Percentiles rank a stretch among this genome's conserved stretches.
Conservation (phyloP, 2,329 filamentous ascomycete genomes). For the Dothidotthia symphoricarpi region DNA sequence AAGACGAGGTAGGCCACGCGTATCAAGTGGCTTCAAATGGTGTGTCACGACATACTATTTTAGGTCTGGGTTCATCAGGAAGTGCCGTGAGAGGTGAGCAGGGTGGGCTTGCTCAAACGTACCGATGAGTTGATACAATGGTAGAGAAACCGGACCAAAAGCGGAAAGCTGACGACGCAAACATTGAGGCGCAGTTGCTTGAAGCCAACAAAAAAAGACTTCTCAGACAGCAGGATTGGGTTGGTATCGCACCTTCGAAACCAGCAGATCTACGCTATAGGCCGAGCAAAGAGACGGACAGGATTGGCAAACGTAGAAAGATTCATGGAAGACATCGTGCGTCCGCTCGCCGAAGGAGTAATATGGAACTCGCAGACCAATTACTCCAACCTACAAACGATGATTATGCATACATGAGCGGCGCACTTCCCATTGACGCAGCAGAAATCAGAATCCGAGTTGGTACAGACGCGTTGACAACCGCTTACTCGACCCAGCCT, state of each 20-base stretch:
- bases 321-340: slow-evolving; percentile 7
- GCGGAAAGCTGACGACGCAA: slow-evolving; percentile 6
- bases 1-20: not conserved
- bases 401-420: slow-evolving; percentile 10
- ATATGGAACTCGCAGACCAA: not conserved
- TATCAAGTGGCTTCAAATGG: too few relatives aligned
- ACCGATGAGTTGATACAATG: slow-evolving; percentile 4
- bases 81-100: slow-evolving; percentile 1
- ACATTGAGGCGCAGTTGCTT: slow-evolving; percentile 20
- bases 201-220: slow-evolving; percentile 32
- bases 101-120: not conserved
- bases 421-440: slow-evolving; percentile 9
- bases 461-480: slow-evolving; percentile 37
- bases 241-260: slow-evolving; percentile 29
- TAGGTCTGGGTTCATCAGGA: too few relatives aligned
- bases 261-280: slow-evolving; percentile 31
- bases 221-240: slow-evolving; percentile 37
- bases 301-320: slow-evolving; percentile 38
- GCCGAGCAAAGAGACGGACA: slow-evolving; percentile 26
- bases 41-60: too few relatives aligned
- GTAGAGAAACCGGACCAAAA: slow-evolving; percentile 2
- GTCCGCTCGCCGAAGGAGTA: slow-evolving; percentile 1
- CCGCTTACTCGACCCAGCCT: slow-evolving; percentile 16
- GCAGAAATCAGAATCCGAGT: slow-evolving; percentile 38
- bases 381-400: slow-evolving; percentile 2